Percentiles rank a stretch among this genome's conserved stretches.
These are phyloP conservation scores for Aspergillus cavernicola DNA, from an alignment of 495 filamentous ascomycete genomes.

Conservation along the genomic window DNA sequence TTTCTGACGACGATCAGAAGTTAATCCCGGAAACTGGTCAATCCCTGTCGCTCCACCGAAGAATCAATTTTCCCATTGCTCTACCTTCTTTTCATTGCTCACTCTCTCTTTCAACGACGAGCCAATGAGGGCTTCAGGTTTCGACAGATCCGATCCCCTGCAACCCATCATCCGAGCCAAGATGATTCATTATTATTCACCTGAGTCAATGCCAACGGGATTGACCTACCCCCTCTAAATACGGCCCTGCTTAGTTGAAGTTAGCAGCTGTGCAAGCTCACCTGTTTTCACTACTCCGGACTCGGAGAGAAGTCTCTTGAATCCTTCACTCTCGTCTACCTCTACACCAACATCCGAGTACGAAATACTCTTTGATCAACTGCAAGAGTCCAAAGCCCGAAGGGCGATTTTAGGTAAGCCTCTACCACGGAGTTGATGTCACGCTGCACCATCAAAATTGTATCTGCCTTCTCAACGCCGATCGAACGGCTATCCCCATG, in stretches of 20 bases:
- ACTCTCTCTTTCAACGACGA: not conserved
- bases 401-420: no score
- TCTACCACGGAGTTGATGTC: not conserved
- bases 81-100: not conserved
- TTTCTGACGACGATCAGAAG: constrained; percentile 4
- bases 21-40: not conserved
- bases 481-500: constrained; percentile 16
- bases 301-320: no score
- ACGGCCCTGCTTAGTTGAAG: no score
- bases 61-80: not conserved
- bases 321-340: no score
- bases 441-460: not conserved
- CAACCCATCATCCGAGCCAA: not conserved
- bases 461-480: constrained; percentile 9
- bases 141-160: not conserved
- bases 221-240: no score
- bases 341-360: no score
- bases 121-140: not conserved
- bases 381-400: no score
- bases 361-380: no score
- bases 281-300: no score
- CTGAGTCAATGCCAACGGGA: not conserved
- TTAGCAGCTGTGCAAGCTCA: no score
- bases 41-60: not conserved
- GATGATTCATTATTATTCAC: not conserved